Evolutionary conservation across 75 land plant species (phyloP), one percentile per base, ranked within the genome.

Genomic region (Ceratopteris richardii): DNA sequence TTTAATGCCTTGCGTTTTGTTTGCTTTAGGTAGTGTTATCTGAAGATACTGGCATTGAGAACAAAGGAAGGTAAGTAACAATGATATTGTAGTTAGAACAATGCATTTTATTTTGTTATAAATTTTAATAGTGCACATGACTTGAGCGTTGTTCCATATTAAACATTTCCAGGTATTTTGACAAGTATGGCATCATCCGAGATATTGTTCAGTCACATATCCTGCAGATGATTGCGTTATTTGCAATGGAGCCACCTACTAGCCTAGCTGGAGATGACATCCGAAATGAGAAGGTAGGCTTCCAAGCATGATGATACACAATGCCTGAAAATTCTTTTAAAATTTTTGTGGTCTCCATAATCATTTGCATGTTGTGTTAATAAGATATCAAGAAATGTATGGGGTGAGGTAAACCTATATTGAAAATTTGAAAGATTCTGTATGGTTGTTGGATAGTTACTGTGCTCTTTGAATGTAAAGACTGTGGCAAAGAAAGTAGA

Each of bases 141-240:
- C n/a, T n/a, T n/a, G n/a, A n/a, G n/a, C n/a, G n/a, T n/a, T n/a
- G n/a, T n/a, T n/a, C 50, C 42, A 24, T 24, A n/a, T 11, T 47
- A 14, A 14, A 21, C 29, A 51, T 68, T 7, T n/a, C 10, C 77
- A 88, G 93, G 31, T 84, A 85, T 39, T 89, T 89, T 64, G 86
- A 89, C 44, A 68, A 73, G 62, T 82, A 82, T 63, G 89, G 95
- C 19, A 81, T 89, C 42, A 84, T 89, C 29, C 70, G 88, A 18
- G 95, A 89, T 57, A 82, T 85, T 69, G 86, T 89, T 74, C 95
- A 84, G 63, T 85, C 80, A 43, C 95, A 89, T 70, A 77, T 89
- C 7, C 60, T 85, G 6, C 95, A 89, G 51, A 80, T 80, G 33
- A 63, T 89, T 29, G 83, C 88, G n/a, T 63, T 89, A 1, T 82